A percentile compares a stretch with the other conserved stretches of the same genome.
These are phyloP conservation scores for Mycena pura DNA, from an alignment of 768 basidiomycete genomes.

Conservation along the genomic window DNA sequence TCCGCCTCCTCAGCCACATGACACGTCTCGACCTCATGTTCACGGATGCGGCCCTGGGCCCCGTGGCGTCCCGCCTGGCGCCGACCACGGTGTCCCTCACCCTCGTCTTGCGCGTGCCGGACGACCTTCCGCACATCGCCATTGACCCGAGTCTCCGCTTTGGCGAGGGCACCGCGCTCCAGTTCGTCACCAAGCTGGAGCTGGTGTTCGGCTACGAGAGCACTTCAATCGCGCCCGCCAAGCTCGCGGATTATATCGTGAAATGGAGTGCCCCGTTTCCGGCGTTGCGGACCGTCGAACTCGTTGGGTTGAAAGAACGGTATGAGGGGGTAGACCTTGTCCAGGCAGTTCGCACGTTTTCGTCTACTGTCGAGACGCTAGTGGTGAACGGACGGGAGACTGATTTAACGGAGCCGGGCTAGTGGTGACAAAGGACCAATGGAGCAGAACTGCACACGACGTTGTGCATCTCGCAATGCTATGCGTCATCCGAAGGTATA, in stretches of 20 bases:
- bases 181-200: slow-evolving; percentile 15
- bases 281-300: slow-evolving; percentile 7
- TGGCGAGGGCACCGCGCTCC: slow-evolving; percentile 12
- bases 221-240: neutral
- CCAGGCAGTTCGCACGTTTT: neutral
- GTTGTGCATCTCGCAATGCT: too few relatives aligned
- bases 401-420: too few relatives aligned
- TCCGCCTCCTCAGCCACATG: slow-evolving; percentile 20
- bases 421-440: too few relatives aligned
- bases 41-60: slow-evolving; percentile 12
- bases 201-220: slow-evolving; percentile 11
- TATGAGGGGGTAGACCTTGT: neutral
- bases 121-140: neutral
- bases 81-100: neutral
- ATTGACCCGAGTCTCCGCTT: neutral
- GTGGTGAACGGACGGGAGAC: slow-evolving; percentile 3
- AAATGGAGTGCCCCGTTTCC: slow-evolving; percentile 19
- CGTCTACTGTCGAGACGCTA: neutral
- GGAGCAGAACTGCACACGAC: too few relatives aligned
- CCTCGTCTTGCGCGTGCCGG: slow-evolving; percentile 17
- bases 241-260: slow-evolving; percentile 7
- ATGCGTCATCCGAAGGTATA: too few relatives aligned
- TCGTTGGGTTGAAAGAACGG: neutral
- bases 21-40: slow-evolving; percentile 13
- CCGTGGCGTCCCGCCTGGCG: slow-evolving; percentile 12